Conservation (phyloP, 805 yeast species). For the Hanseniaspora nectarophila region DNA sequence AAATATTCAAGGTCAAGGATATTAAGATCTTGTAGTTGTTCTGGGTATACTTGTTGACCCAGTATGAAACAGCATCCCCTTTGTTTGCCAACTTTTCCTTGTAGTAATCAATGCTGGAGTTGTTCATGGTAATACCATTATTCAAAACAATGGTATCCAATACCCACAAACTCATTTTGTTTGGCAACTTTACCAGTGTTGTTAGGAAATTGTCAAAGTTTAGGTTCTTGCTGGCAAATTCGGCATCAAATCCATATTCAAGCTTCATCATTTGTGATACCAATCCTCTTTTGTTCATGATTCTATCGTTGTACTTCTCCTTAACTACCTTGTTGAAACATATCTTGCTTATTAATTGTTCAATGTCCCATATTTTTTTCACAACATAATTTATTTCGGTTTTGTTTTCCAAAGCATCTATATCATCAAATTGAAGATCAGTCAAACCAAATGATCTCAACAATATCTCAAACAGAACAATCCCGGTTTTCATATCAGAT, state of each 20-base stretch:
- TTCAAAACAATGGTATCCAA: slow-evolving; percentile 26
- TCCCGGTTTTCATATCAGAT: neutral
- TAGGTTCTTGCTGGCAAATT: slow-evolving; percentile 24
- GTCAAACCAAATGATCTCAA: slow-evolving; percentile 9
- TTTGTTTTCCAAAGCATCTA: slow-evolving; percentile 7
- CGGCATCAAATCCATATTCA: slow-evolving; percentile 26
- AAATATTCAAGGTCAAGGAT: slow-evolving; percentile 32
- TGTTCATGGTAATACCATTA: slow-evolving; percentile 20
- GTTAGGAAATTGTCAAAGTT: slow-evolving; percentile 28
- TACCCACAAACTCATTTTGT: slow-evolving; percentile 27
- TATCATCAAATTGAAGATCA: neutral
- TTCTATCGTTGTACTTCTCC: slow-evolving; percentile 25
- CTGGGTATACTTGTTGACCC: slow-evolving; percentile 28
- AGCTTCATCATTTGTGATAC: slow-evolving; percentile 24
- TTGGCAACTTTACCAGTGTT: slow-evolving; percentile 26
- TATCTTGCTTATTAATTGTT: slow-evolving; percentile 25
- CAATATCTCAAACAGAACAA: slow-evolving; percentile 6
- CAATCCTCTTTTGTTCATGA: slow-evolving; percentile 26
- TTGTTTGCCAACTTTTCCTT: slow-evolving; percentile 14
- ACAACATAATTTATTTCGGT: slow-evolving; percentile 17
- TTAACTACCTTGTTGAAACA: slow-evolving; percentile 25
- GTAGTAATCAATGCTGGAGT: neutral
- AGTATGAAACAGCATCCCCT: slow-evolving; percentile 24
- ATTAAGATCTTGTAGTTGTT: slow-evolving; percentile 33
- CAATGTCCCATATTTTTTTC: slow-evolving; percentile 26